These are phyloP conservation scores for Solanum acaule DNA, from an alignment of 257 asterid species.

Conservation along the genomic window DNA sequence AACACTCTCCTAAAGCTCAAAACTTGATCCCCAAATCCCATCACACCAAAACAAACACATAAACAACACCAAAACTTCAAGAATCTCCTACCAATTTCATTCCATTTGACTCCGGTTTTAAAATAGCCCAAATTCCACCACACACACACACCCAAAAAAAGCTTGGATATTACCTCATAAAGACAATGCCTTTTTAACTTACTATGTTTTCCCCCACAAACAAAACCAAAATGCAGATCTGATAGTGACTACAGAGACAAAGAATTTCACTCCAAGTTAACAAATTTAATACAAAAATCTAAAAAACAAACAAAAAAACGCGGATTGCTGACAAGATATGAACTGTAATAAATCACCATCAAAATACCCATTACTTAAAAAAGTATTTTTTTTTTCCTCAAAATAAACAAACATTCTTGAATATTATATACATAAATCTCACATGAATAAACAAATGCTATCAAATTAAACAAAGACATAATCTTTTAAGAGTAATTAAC, in stretches of 20 bases:
- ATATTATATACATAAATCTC: neutral
- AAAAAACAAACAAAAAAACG: slow-evolving; percentile 23
- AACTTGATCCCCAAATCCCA: neutral
- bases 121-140: neutral
- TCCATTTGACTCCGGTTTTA: neutral
- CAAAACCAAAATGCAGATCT: slow-evolving; percentile 43
- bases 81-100: neutral
- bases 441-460: neutral
- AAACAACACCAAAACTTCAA: neutral
- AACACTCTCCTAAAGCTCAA: neutral
- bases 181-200: slow-evolving; percentile 1
- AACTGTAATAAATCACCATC: slow-evolving; percentile 25
- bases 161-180: neutral
- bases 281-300: neutral
- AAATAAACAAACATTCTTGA: slow-evolving; percentile 14
- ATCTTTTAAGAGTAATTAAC: neutral
- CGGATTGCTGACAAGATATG: slow-evolving; percentile 68
- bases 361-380: neutral
- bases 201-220: slow-evolving; percentile 9
- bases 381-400: neutral
- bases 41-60: neutral
- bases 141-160: neutral
- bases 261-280: neutral
- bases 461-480: slow-evolving; percentile 12
- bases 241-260: slow-evolving; percentile 29